These are phyloP conservation scores for Pseudogymnoascus sp. DNA, from an alignment of 2,329 filamentous ascomycete species.

Conservation along the genomic window DNA sequence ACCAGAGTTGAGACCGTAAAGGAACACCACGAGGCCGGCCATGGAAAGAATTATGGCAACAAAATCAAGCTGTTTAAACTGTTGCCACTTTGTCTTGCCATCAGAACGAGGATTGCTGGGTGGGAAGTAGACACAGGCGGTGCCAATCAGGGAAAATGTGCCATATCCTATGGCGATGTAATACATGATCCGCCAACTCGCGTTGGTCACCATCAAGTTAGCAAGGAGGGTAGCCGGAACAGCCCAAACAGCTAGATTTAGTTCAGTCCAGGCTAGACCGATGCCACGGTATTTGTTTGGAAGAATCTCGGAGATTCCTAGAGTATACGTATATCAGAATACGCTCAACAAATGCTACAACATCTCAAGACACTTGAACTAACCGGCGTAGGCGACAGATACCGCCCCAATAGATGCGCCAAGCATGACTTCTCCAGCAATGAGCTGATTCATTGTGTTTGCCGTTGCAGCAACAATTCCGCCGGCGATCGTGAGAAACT, in stretches of 20 bases:
- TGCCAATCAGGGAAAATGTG: conserved; percentile 25
- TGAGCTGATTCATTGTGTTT: not conserved
- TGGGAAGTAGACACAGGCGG: conserved; percentile 27
- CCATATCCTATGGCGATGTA: conserved; percentile 34
- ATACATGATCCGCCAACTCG: conserved; percentile 41
- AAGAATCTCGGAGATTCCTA: conserved; percentile 39
- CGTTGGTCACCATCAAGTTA: conserved; percentile 30
- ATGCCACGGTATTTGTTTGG: conserved; percentile 38
- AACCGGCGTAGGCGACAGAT: not conserved
- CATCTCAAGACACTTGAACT: not conserved
- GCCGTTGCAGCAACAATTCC: not conserved
- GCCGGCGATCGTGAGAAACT: not conserved
- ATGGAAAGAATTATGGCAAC: conserved; percentile 8
- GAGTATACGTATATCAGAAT: conserved; percentile 27
- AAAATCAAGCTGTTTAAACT: conserved; percentile 28
- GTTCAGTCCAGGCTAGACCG: conserved; percentile 27
- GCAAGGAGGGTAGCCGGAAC: conserved; percentile 24
- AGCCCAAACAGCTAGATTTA: conserved; percentile 25
- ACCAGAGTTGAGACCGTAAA: no score
- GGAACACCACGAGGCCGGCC: no score
- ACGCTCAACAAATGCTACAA: conserved; percentile 18
- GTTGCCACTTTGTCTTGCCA: conserved; percentile 26
- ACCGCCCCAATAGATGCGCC: not conserved
- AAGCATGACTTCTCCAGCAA: not conserved
- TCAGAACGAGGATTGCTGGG: conserved; percentile 28